Base-by-base conservation (phyloP, 768 basidiomycete genomes). In the Gelatoporia subvermispora region DNA sequence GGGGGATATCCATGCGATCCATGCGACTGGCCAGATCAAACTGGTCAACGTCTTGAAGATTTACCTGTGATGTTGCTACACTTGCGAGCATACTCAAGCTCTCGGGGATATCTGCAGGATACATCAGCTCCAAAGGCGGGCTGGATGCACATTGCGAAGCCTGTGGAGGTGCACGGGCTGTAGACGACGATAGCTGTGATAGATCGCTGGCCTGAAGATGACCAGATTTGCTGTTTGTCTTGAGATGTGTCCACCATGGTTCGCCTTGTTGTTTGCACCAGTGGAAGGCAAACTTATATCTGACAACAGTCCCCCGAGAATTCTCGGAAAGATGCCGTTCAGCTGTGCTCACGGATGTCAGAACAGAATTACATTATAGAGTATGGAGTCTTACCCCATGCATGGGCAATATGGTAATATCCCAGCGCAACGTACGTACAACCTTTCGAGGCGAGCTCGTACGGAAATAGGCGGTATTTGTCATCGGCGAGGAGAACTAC, bases 281-380 rank as follows among this genome's bases (percentile, higher is more conserved):
- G 55, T 85, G 84, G 54, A 92, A 92, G 4, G 84, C 82, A 57
- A 92, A 90, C 61, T 91, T 92, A 61, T 80, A 88, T 7, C 88
- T 72, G 11, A 88, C 74, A n/a, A 87, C 78, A n/a, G 65, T 68
- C 10, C 77, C 76, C 25, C 56, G 63, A 16, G 68, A 65, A 50
- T 77, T 80, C 9, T 53, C 46, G 5, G 77, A 67, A 1, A 72
- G 57, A 56, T 88, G 79, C 49, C 75, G 77, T 67, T 89, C 87
- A 38, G 85, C 87, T 86, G 47, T n/a, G 15, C 7, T 41, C 45
- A 48, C 17, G 34, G 20, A 18, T 48, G 39, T 38, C 3, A 42
- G 35, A 53, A 51, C 55, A 20, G 53, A 24, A 11, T 54, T 56
- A 11, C 41, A 43, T 41, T 7, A 13, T 31, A 13, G 28, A 31